Evolutionary conservation across 345 rosid species (phyloP).

Genomic region (Carallia pectinifolia): DNA sequence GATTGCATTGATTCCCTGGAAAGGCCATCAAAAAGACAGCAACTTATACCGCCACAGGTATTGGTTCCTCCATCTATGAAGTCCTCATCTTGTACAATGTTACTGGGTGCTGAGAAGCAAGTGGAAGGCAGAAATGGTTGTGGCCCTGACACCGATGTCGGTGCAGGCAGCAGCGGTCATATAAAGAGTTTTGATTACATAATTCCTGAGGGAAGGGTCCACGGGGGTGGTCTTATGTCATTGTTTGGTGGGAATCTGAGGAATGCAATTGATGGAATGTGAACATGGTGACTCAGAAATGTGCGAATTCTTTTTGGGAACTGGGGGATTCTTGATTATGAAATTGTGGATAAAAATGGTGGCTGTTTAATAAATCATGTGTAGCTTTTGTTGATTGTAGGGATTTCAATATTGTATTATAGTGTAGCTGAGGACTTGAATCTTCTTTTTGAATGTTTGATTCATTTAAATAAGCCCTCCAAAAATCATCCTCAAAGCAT

Average conservation of each 20-base stretch:
- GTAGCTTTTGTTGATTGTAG: conserved; percentile 7
- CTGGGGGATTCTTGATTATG: neutral
- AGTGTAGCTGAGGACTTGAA: neutral
- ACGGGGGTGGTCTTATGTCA: conserved; percentile 91
- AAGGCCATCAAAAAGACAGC: conserved; percentile 47
- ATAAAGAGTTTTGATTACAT: conserved; percentile 43
- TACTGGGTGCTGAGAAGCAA: conserved; percentile 35
- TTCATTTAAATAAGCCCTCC: neutral
- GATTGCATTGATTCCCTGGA: conserved; percentile 66
- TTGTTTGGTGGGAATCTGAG: conserved; percentile 68
- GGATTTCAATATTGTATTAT: conserved; percentile 7
- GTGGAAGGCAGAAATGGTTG: conserved; percentile 32
- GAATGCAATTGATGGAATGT: conserved; percentile 53
- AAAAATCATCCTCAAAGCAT: neutral
- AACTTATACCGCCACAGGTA: conserved; percentile 78
- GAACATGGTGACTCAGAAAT: conserved; percentile 18
- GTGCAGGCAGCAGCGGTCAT: conserved; percentile 23
- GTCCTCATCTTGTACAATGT: conserved; percentile 46
- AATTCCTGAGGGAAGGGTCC: conserved; percentile 97
- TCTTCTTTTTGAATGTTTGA: neutral
- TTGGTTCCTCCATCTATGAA: conserved; percentile 93
- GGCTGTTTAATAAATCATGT: conserved; percentile 2
- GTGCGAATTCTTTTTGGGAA: conserved; percentile 10
- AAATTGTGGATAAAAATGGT: conserved; percentile 33
- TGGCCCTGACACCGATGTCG: neutral